Conservation (phyloP, 176 grass and related monocot genomes). For the Oryza officinalis region DNA sequence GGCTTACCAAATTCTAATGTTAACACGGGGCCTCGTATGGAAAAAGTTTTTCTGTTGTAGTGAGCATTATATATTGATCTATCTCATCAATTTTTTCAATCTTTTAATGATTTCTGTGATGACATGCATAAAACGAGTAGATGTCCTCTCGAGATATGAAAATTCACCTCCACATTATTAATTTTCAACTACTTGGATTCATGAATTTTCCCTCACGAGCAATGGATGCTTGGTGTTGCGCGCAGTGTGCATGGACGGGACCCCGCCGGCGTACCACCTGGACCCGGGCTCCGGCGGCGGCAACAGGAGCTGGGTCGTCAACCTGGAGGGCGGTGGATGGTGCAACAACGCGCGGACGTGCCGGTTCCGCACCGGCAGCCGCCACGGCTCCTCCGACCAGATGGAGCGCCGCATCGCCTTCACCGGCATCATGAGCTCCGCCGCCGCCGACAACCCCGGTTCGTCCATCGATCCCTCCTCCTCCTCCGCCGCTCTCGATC, state of each 20-base stretch:
- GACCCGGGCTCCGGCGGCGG: constrained; percentile 60
- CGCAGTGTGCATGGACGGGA: constrained; percentile 95
- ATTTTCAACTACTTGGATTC: too few species aligned
- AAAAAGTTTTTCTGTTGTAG: too few species aligned
- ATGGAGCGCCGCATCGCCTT: constrained; percentile 73
- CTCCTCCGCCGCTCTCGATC: background rate
- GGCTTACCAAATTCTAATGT: too few species aligned
- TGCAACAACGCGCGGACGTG: constrained; percentile 71
- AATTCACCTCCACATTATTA: too few species aligned
- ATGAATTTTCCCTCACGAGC: too few species aligned
- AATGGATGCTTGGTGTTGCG: background rate
- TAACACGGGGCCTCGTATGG: too few species aligned
- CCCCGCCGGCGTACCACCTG: constrained; percentile 67
- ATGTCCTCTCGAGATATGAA: too few species aligned
- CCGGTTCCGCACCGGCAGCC: constrained; percentile 45
- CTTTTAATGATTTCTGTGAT: too few species aligned
- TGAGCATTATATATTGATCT: too few species aligned
- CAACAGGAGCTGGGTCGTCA: constrained; percentile 67
- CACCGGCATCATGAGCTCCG: constrained; percentile 67
- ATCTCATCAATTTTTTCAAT: too few species aligned
- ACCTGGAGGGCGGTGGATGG: constrained; percentile 90
- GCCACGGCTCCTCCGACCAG: constrained; percentile 63
- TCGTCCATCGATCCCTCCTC: background rate
- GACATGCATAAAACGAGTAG: too few species aligned
- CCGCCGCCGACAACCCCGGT: constrained; percentile 68